These are phyloP conservation scores for Phalaenopsis equestris DNA, from an alignment of 106 monocot species.

Conservation along the genomic window DNA sequence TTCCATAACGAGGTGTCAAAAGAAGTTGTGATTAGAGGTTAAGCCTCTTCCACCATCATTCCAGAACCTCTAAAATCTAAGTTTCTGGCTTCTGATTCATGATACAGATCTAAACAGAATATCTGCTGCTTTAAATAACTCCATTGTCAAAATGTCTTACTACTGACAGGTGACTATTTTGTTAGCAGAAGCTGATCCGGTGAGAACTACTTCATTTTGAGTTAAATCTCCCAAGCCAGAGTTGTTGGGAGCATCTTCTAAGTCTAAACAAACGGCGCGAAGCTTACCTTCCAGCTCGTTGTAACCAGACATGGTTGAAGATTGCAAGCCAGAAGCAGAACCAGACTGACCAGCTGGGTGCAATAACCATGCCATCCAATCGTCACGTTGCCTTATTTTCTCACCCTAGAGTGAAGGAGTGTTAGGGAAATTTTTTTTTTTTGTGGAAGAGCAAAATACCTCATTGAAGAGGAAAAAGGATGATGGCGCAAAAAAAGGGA, in stretches of 20 bases:
- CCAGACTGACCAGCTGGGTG: constrained; percentile 11
- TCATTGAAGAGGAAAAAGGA: neutral
- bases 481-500: neutral
- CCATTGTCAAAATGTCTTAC: neutral
- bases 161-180: neutral
- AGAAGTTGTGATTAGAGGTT: neutral
- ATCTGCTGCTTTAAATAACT: neutral
- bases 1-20: neutral
- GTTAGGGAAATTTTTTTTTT: neutral
- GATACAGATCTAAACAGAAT: too few relatives aligned
- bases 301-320: constrained; percentile 11
- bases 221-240: neutral
- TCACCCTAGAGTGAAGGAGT: constrained; percentile 32
- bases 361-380: constrained; percentile 54
- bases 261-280: constrained; percentile 14
- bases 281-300: constrained; percentile 19
- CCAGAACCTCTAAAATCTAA: neutral
- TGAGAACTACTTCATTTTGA: neutral
- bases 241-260: constrained; percentile 3
- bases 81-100: too few relatives aligned
- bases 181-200: neutral
- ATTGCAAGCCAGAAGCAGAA: constrained; percentile 3
- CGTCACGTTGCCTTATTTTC: constrained; percentile 45
- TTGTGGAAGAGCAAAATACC: neutral
- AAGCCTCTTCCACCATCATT: neutral